Base-by-base conservation (phyloP, 2,329 filamentous ascomycete species). In the Rhinocladiella mackenziei region DNA sequence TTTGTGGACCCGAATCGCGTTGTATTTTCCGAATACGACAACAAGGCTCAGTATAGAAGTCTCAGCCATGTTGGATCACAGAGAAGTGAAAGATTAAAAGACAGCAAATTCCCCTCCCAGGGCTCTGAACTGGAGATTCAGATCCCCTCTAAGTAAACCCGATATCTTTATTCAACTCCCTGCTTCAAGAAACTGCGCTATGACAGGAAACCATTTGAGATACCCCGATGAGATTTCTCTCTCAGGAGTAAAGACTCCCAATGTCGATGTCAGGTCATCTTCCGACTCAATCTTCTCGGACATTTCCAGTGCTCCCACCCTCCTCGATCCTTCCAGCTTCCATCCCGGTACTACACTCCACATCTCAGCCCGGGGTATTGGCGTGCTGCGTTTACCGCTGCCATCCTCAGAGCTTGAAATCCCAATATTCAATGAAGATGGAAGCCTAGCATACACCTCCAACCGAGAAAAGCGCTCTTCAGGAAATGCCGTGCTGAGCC, bases 391-490 rank as follows among this genome's bases (percentile, higher is more conserved):
- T 5, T 50, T 64, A 0, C 62, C 62, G 14, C 57, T 75, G 7
- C 60, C 68, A 2, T 57, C 66, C 2, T 56, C 58, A 10, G 58
- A 69, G 23, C 60, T 68, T 2, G 56, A 67, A 31, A 68, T 64
- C 18, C 48, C 49, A 1, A 61, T 69, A 34, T 54, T 58, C 45
- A 53, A 60, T 35, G 25, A 58, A 2, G 60, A 69, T 17, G 67
- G 66, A 8, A 61, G 61, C 2, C 53, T 71, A 2, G 69, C 66
- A 19, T 82, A 79, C 60, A 56, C 71, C 9, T 81, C 76, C 17
- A 62, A 74, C 19, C 72, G 78, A 3, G 66, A 66, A 8, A 61
- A 62, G 6, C 65, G 67, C 32, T 58, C 62, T 46, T 78, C 75
- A 1, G 75, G 74, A 48, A 67, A 68, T 50, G 70, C 79, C 35